Evolutionary conservation across 208 protist genomes (phyloP), one percentile per base, ranked within the genome.

Genomic region (Wallacemonas sp.): DNA sequence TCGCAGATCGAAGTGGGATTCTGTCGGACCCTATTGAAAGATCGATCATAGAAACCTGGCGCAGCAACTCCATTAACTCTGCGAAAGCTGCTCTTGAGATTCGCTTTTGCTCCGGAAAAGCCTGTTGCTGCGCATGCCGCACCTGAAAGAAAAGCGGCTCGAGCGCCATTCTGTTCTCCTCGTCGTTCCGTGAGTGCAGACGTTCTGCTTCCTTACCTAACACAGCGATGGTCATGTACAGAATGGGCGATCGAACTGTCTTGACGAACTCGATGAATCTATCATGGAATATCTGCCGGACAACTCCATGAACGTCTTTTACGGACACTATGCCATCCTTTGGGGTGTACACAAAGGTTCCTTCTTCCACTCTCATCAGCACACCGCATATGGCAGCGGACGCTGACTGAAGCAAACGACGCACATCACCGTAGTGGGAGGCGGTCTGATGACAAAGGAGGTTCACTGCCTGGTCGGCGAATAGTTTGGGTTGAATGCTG

Each of bases 371-470:
- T 29, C 66, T 80, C 80, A 96, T 96, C 26, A 93, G 69, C 1
- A 93, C 75, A 61, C 86, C 77, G 45, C 90, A 93, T 30, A 96
- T 71, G 3, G 87, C 91, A n/a, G 86, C 71, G 15, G 87, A 92
- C 0, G 87, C 85, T 33, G 87, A 85, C 65, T 96, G 91, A 24
- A 96, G 69, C 29, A 96, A 61, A 9, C 91, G 76, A 45, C 91
- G 74, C n/a, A 92, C 91, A 65, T 96, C 91, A n/a, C 91, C 91
- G 67, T 91, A 92, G 44, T 96, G 91, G 3, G 81, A 85, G 37
- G 91, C 87, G 4, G 81, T 92, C 68, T 94, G 87, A 33, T 89
- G 81, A 71, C 91, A 96, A 12, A 96, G 59, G 62, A 87, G 72
- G 33, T 88, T 88, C 19, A 93, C 66, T 5, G 91, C 91, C 53